Evolutionary conservation across 495 filamentous ascomycete genomes (phyloP).

Genomic region (Aspergillus heteromorphus): DNA sequence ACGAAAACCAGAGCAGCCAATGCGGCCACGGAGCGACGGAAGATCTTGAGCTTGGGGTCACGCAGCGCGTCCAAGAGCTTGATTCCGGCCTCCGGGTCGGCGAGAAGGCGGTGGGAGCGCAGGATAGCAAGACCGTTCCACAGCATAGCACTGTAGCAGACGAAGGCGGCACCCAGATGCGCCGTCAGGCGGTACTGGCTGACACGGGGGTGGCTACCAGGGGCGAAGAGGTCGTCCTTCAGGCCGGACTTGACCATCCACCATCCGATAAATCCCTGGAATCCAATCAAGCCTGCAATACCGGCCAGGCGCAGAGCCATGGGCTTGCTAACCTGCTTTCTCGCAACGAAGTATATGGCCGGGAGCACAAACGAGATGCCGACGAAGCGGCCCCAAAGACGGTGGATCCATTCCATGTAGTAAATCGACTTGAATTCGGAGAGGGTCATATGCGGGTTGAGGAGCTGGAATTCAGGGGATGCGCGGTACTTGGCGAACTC

Average conservation of each 20-base stretch:
- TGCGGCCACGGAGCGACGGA: slow-evolving; percentile 68
- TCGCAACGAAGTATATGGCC: slow-evolving; percentile 79
- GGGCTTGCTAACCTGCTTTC: slow-evolving; percentile 67
- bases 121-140: slow-evolving; percentile 85
- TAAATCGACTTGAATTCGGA: slow-evolving; percentile 97
- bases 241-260: slow-evolving; percentile 99
- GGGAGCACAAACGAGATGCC: slow-evolving; percentile 86
- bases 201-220: slow-evolving; percentile 84
- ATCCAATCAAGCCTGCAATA: slow-evolving; percentile 83
- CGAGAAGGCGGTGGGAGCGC: slow-evolving; percentile 63
- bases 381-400: slow-evolving; percentile 90
- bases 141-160: slow-evolving; percentile 89
- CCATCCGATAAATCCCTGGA: slow-evolving; percentile 95
- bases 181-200: slow-evolving; percentile 89
- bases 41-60: slow-evolving; percentile 59
- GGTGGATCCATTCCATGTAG: slow-evolving; percentile 98
- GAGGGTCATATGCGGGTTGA: slow-evolving; percentile 88
- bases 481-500: slow-evolving; percentile 88
- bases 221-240: slow-evolving; percentile 88
- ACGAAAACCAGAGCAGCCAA: slow-evolving; percentile 74
- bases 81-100: slow-evolving; percentile 51
- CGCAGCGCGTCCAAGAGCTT: slow-evolving; percentile 53
- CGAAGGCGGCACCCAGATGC: slow-evolving; percentile 84
- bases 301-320: slow-evolving; percentile 76
- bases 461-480: slow-evolving; percentile 82